Conservation (phyloP, 2,329 filamentous ascomycete species). For the Verticillium klebahnii region DNA sequence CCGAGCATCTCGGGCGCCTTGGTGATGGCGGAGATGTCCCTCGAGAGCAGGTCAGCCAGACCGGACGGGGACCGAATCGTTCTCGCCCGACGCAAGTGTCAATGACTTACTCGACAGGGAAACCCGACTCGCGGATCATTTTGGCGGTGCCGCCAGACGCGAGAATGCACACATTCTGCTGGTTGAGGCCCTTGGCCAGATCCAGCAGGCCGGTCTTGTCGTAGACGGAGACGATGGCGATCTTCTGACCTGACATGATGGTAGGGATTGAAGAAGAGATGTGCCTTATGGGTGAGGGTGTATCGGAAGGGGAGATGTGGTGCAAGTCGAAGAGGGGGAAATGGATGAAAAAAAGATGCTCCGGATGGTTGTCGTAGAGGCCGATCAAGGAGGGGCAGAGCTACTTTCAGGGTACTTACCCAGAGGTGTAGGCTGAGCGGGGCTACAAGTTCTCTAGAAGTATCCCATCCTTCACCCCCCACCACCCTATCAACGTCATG, state of each 20-base stretch:
- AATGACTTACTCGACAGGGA: constrained; percentile 77
- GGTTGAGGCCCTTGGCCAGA: constrained; percentile 82
- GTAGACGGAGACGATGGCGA: constrained; percentile 95
- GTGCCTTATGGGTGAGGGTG: not conserved
- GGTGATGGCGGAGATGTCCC: constrained; percentile 96
- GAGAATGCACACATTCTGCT: constrained; percentile 86
- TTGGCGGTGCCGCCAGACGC: constrained; percentile 93
- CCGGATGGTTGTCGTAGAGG: not conserved
- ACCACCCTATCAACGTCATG: not conserved
- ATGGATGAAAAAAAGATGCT: not conserved
- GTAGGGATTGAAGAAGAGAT: not conserved
- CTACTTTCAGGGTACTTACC: not conserved
- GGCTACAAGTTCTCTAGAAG: not conserved
- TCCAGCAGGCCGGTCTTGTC: constrained; percentile 97
- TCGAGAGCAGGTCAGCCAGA: constrained; percentile 27
- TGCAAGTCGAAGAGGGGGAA: not conserved
- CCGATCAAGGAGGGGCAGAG: not conserved
- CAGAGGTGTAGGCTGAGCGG: not conserved
- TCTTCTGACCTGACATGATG: constrained; percentile 40
- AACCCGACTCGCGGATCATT: constrained; percentile 94
- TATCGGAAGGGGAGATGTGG: not conserved
- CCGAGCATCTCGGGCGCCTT: constrained; percentile 95
- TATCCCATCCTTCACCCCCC: not conserved
- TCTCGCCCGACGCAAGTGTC: not conserved
- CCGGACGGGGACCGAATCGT: not conserved